phyloP scores from a whole-genome alignment of 2,329 filamentous ascomycete genomes.

The Neofusicoccum laricinum region DNA sequence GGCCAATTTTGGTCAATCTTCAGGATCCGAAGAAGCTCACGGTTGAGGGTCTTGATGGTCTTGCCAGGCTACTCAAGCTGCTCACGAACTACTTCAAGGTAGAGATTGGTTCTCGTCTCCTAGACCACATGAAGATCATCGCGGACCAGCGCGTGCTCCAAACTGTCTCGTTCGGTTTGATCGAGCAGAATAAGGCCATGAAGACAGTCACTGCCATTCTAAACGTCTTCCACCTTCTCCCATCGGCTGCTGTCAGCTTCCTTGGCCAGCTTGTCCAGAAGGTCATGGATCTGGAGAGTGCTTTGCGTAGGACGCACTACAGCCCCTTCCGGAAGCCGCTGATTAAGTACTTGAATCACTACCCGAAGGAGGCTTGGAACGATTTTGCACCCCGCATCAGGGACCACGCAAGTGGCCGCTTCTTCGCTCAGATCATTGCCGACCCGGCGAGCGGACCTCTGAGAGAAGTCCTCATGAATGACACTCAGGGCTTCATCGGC shows the following conservation, averaged over 20 bases:
- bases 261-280: slow-evolving; percentile 86
- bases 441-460: slow-evolving; percentile 72
- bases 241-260: slow-evolving; percentile 83
- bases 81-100: slow-evolving; percentile 99
- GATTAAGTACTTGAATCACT: slow-evolving; percentile 90
- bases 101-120: slow-evolving; percentile 87
- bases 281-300: slow-evolving; percentile 83
- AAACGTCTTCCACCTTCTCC: slow-evolving; percentile 95
- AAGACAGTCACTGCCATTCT: slow-evolving; percentile 93
- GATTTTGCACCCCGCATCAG: slow-evolving; percentile 77
- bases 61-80: slow-evolving; percentile 83
- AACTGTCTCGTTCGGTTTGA: slow-evolving; percentile 88
- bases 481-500: slow-evolving; percentile 69
- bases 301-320: slow-evolving; percentile 78
- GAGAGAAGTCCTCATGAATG: slow-evolving; percentile 69
- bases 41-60: slow-evolving; percentile 83
- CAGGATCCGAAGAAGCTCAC: slow-evolving; percentile 90
- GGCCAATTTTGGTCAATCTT: slow-evolving; percentile 93
- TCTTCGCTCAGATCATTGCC: slow-evolving; percentile 82
- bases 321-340: slow-evolving; percentile 90
- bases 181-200: slow-evolving; percentile 90
- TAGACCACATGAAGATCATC: slow-evolving; percentile 90
- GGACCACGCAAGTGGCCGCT: slow-evolving; percentile 82
- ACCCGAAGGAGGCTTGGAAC: slow-evolving; percentile 81
- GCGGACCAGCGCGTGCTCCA: slow-evolving; percentile 78